Base-by-base conservation (phyloP, 805 yeast species). In the Sungouiozyma ichnusensis region DNA sequence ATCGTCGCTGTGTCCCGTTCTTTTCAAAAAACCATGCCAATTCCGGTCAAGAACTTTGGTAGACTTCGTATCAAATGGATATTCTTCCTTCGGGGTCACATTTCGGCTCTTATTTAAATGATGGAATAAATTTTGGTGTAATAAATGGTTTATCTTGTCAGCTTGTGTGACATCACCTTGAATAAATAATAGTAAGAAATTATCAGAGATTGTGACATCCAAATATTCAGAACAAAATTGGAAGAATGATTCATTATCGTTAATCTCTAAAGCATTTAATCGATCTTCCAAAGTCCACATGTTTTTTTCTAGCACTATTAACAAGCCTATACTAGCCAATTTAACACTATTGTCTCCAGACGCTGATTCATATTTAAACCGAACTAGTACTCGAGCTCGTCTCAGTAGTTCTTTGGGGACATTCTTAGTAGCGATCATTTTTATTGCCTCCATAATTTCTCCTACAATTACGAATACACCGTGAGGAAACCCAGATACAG, bases 261-360 rank as follows among this genome's bases (percentile, higher is more conserved):
- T 49, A 7, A 69, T 67, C 45, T 80, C 82, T 31, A 81, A 51
- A 0, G 74, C 72, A n/a, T 72, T 75, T 14, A 74, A 48, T 48
- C 86, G 63, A 27, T 74, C 75, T 19, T 77, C 74, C 2, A 79
- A 46, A 1, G 70, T 53, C 76, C 79, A 76, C 24, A 74, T 64
- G 37, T 69, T 61, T 44, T 74, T 74, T 46, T 83, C 94, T 31
- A 81, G 48, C 0, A 73, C 62, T 15, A 74, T 68, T 35, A 73
- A 53, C 0, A 76, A 52, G 0, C 79, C 80, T 9, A 76, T 60
- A 3, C 74, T 60, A 0, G 77, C 74, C 37, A 73, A 55, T 14
- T 66, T 62, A 2, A 75, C 59, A 1, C 84, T 73, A 36, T 68
- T 67, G 2, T 67, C 63, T 4, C 65, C 58, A 1, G 59, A 53